Evolutionary conservation across 2,329 filamentous ascomycete genomes (phyloP).

Genomic region (Aspergillus texensis): DNA sequence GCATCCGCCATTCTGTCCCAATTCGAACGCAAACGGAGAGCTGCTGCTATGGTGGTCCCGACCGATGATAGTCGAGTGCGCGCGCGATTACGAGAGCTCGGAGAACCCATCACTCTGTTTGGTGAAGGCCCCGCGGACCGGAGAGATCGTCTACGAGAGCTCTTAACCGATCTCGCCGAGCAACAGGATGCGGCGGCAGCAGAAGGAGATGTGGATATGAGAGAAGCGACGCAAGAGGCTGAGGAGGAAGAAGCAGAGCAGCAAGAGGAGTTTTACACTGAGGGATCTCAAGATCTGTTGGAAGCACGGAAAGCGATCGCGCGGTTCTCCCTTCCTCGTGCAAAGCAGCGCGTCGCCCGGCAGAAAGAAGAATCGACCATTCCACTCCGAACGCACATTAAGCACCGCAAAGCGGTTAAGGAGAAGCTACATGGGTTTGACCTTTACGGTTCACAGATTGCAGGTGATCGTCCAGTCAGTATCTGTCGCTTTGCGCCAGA

Average conservation of each 20-base stretch:
- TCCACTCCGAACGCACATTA: constrained; percentile 84
- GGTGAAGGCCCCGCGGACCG: constrained; percentile 85
- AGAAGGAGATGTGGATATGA: constrained; percentile 55
- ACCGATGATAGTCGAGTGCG: constrained; percentile 91
- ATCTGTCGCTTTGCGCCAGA: constrained; percentile 90
- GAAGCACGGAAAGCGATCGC: constrained; percentile 79
- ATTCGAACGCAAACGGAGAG: constrained; percentile 87
- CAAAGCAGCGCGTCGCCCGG: constrained; percentile 73
- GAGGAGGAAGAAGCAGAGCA: constrained; percentile 70
- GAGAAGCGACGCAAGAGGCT: constrained; percentile 44
- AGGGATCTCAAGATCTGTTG: constrained; percentile 73
- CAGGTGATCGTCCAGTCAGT: constrained; percentile 85
- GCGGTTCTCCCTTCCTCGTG: constrained; percentile 78
- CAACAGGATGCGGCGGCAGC: constrained; percentile 54
- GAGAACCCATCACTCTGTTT: constrained; percentile 93
- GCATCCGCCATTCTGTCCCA: constrained; percentile 83
- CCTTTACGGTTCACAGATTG: constrained; percentile 89
- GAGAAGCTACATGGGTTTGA: constrained; percentile 81
- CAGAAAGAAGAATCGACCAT: constrained; percentile 83
- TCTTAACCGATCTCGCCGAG: constrained; percentile 75
- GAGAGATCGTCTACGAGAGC: constrained; percentile 79
- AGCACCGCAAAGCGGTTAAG: constrained; percentile 87
- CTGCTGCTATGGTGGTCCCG: constrained; percentile 85
- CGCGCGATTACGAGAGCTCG: constrained; percentile 76
- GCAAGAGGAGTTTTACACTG: constrained; percentile 94